These are phyloP conservation scores for Ambrosia artemisiifolia DNA, from an alignment of 129 eudicot genomes.

Conservation along the genomic window DNA sequence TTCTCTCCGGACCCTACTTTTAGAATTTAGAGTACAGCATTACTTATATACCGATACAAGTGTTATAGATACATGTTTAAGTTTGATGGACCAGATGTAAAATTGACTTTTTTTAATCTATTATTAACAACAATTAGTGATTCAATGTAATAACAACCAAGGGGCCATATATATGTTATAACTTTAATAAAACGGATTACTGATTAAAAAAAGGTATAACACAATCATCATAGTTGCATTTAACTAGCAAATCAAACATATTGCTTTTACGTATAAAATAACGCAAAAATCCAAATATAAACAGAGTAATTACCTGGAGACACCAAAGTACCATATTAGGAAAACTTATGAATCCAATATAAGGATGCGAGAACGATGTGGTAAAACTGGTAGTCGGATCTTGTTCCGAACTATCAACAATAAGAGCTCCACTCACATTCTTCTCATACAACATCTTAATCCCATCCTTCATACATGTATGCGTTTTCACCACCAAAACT, in stretches of 20 bases:
- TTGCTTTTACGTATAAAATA: neutral
- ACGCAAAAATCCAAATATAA: neutral
- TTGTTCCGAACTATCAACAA: conserved; percentile 18
- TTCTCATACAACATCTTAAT: conserved; percentile 37
- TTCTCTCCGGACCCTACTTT: no score
- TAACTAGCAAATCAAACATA: neutral
- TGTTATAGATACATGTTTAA: no score
- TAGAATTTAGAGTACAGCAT: no score
- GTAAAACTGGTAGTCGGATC: conserved; percentile 24
- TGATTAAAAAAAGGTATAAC: no score
- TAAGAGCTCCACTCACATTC: conserved; percentile 40
- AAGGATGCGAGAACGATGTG: conserved; percentile 33
- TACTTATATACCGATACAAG: no score
- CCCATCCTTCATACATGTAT: conserved; percentile 36
- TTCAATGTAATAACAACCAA: neutral
- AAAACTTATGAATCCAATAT: conserved; percentile 44
- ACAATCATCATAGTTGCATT: no score
- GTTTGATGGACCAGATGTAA: no score
- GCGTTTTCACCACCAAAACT: conserved; percentile 41
- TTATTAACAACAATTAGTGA: neutral
- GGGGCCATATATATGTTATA: neutral
- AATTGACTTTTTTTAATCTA: no score
- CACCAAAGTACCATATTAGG: conserved; percentile 50
- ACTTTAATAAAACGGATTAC: neutral
- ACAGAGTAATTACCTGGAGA: conserved; percentile 37